Percentiles rank a stretch among this genome's conserved stretches.
These are phyloP conservation scores for Bolboschoenus planiculmis DNA, from an alignment of 176 grass and related monocot species.

Conservation along the genomic window DNA sequence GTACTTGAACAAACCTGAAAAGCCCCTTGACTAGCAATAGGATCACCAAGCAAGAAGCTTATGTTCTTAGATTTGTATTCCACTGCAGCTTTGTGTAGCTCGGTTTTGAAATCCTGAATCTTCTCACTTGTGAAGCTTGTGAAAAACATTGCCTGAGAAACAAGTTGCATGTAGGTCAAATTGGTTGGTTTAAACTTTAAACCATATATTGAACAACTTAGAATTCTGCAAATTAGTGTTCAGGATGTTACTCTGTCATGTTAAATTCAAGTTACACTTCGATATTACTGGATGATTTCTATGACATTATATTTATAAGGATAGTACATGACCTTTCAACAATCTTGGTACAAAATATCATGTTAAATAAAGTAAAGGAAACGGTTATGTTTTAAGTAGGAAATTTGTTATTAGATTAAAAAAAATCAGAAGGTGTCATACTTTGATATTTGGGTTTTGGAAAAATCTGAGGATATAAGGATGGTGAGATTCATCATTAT, in stretches of 20 bases:
- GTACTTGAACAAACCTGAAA: conserved; percentile 49
- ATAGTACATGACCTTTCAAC: neutral
- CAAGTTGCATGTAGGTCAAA: conserved; percentile 9
- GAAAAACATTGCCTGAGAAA: conserved; percentile 83
- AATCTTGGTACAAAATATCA: neutral
- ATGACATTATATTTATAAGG: neutral
- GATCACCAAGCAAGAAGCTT: conserved; percentile 80
- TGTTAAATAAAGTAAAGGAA: neutral
- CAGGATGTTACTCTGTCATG: neutral
- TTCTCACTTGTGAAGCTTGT: conserved; percentile 49
- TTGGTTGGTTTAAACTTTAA: neutral
- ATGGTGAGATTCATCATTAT: conserved; percentile 50
- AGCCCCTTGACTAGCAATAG: conserved; percentile 41
- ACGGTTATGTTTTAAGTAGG: neutral
- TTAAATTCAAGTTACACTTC: neutral
- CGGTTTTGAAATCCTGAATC: conserved; percentile 49
- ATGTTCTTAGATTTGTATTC: conserved; percentile 60
- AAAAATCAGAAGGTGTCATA: conserved; percentile 23
- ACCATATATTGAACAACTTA: neutral
- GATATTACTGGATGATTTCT: neutral
- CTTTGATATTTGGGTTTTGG: conserved; percentile 46
- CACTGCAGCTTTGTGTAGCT: conserved; percentile 53
- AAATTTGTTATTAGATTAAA: neutral
- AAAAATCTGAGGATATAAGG: conserved; percentile 79
- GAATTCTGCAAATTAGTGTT: neutral